A percentile compares a stretch with the other conserved stretches of the same genome.
These are phyloP conservation scores for Colletotrichum sp. DNA, from an alignment of 2,329 filamentous ascomycete species.

Conservation along the genomic window DNA sequence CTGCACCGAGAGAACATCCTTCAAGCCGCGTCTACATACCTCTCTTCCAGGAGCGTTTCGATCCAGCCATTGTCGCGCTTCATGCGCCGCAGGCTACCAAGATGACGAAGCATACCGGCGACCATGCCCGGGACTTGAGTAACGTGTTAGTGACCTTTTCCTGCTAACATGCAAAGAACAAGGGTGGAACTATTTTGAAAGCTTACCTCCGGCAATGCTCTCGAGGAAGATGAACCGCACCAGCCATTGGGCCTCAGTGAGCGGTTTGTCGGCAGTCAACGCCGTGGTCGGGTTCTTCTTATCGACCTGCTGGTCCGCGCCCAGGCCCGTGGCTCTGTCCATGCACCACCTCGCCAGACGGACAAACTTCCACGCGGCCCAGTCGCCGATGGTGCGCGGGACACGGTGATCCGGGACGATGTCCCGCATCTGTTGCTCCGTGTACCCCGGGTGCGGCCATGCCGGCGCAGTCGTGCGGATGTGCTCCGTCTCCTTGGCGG, in stretches of 20 bases:
- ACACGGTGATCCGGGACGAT: slow-evolving; percentile 80
- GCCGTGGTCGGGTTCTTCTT: slow-evolving; percentile 62
- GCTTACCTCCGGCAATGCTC: slow-evolving; percentile 74
- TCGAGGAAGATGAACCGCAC: slow-evolving; percentile 78
- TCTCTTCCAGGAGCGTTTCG: slow-evolving; percentile 87
- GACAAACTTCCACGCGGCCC: slow-evolving; percentile 78
- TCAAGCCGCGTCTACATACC: slow-evolving; percentile 94
- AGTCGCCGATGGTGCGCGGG: slow-evolving; percentile 76
- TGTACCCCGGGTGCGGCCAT: slow-evolving; percentile 78
- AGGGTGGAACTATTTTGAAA: neutral
- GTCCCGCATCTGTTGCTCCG: slow-evolving; percentile 76
- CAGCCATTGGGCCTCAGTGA: slow-evolving; percentile 85
- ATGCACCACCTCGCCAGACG: slow-evolving; percentile 79
- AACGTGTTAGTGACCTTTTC: neutral
- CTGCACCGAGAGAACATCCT: neutral
- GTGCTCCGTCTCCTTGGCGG: slow-evolving; percentile 62
- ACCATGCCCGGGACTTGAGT: slow-evolving; percentile 87
- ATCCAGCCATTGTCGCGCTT: slow-evolving; percentile 98
- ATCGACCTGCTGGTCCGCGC: slow-evolving; percentile 73
- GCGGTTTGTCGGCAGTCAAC: slow-evolving; percentile 57
- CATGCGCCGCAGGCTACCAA: slow-evolving; percentile 82
- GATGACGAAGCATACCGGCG: slow-evolving; percentile 89
- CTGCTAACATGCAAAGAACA: neutral
- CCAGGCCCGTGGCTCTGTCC: slow-evolving; percentile 78
- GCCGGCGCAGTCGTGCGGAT: slow-evolving; percentile 69